These are phyloP conservation scores for Paracoccidioides brasiliensis DNA, from an alignment of 2,329 filamentous ascomycete genomes.

Conservation along the genomic window DNA sequence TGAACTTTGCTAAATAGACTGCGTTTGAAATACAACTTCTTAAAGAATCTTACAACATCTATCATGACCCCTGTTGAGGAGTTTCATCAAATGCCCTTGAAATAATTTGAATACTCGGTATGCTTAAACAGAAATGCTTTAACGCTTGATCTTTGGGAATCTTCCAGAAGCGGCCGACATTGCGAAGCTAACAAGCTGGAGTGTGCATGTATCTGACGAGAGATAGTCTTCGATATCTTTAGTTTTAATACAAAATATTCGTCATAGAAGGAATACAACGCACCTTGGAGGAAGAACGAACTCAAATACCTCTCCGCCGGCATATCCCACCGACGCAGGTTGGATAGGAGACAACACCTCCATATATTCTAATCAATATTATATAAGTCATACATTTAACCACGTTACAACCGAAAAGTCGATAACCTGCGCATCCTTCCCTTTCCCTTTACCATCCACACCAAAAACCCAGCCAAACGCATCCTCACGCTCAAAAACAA, in stretches of 20 bases:
- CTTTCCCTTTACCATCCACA: neutral
- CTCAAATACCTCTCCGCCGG: neutral
- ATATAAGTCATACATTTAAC: no score
- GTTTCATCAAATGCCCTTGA: no score
- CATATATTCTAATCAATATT: no score
- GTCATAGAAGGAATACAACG: neutral
- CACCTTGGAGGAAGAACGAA: neutral
- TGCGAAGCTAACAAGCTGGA: no score
- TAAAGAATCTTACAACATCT: no score
- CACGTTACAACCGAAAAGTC: neutral
- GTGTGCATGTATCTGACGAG: neutral
- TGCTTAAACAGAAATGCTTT: no score
- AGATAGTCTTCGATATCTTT: neutral
- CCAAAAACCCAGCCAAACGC: neutral
- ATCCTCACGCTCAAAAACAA: constrained; percentile 17
- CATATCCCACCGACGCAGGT: neutral
- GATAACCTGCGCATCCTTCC: no score
- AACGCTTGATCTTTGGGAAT: no score
- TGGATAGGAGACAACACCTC: no score
- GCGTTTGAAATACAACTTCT: neutral
- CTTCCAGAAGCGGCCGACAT: no score
- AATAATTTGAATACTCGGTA: no score
- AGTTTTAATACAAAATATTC: neutral
- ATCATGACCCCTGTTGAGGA: no score
- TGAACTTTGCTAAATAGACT: neutral